Evolutionary conservation across 371 early-diverging fungal species (phyloP), one percentile per base, ranked within the genome.

Genomic region (Fennellomyces sp.): DNA sequence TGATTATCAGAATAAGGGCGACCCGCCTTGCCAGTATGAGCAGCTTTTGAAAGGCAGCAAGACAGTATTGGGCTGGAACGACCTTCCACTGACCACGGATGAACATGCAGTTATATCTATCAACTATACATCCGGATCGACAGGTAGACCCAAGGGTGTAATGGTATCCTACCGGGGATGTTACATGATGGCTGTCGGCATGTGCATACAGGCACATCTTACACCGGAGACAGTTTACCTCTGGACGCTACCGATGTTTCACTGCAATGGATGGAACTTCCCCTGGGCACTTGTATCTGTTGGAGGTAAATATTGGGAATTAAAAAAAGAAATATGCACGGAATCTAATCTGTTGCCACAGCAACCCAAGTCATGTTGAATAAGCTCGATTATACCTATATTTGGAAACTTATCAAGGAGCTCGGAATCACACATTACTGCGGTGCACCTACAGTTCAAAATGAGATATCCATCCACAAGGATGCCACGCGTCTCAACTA

Each of bases 381-480:
- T 35, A 84, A 82, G 64, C 50, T 88, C 7, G 90, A 89, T 52
- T 86, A 85, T 58, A 70, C 66, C 7, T 27, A 52, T 13, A 87
- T 88, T 27, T 89, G 90, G 90, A 56, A 81, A 6, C 63, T 75
- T 8, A 59, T 89, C 0, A 56, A 67, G 31, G 54, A 76, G 23
- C 61, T 76, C 21, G 75, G 76, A 0, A 78, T 88, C 12, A 88
- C 88, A 2, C 88, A 88, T 57, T 84, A 84, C 59, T 76, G 81
- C 61, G 87, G 81, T 1, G 88, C 90, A 5, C 90, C 90, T 5
- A 89, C 90, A 12, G 86, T 89, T 29, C 86, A 87, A 65, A 83
- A 82, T 25, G 82, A 82, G 59, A 67, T 88, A 5, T 82, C 82
- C 13, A 76, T 81, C 55, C 83, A 89, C 63, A 71, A 73, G 13